phyloP scores from a whole-genome alignment of 176 grass and related monocot genomes.

The Dendrocalamus sinicus region DNA sequence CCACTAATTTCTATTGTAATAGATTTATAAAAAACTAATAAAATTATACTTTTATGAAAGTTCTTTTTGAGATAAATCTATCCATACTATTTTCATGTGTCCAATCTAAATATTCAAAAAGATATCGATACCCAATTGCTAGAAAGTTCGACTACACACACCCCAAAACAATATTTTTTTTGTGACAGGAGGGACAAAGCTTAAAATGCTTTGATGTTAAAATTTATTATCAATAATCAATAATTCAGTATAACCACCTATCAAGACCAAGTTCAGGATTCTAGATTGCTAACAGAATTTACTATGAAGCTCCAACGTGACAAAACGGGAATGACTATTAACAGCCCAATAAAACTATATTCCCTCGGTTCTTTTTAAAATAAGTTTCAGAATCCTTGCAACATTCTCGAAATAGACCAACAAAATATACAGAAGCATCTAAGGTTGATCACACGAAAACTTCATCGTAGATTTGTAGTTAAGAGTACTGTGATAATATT shows the following conservation, averaged over 20 bases:
- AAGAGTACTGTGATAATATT: neutral
- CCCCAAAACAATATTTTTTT: too few species aligned
- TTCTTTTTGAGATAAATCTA: too few species aligned
- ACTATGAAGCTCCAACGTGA: neutral
- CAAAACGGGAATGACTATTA: neutral
- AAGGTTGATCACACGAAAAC: neutral
- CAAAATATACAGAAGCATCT: neutral
- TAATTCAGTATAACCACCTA: neutral
- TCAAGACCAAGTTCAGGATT: neutral
- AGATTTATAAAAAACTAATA: too few species aligned
- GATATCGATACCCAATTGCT: too few species aligned
- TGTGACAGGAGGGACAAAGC: neutral
- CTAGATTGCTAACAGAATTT: constrained; percentile 2
- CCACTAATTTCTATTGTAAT: too few species aligned
- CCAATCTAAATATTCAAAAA: too few species aligned
- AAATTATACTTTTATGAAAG: too few species aligned
- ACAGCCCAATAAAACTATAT: neutral
- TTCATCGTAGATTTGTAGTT: neutral
- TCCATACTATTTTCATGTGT: too few species aligned
- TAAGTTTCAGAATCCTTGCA: neutral
- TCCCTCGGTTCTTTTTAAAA: neutral
- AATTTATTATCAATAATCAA: neutral
- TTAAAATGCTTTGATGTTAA: neutral
- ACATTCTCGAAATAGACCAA: neutral
- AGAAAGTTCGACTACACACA: too few species aligned